Conservation (phyloP, 2,329 filamentous ascomycete genomes). For the Thyridium curvatum region DNA sequence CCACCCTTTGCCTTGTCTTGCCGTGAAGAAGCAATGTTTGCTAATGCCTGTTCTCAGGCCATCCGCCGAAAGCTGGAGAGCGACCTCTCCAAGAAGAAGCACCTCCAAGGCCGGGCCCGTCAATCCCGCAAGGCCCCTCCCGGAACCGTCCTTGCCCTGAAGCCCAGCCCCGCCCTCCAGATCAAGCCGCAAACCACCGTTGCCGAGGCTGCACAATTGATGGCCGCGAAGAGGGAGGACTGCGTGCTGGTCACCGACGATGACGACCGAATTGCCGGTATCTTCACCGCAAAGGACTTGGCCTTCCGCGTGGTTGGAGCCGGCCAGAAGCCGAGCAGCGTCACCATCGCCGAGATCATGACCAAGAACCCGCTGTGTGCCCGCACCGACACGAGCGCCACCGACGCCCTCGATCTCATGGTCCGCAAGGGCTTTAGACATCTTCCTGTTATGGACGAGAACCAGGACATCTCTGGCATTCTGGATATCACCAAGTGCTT, state of each 20-base stretch:
- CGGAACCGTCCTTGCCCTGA: constrained; percentile 89
- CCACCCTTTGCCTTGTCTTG: constrained; percentile 12
- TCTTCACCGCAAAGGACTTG: constrained; percentile 98
- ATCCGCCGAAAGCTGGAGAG: constrained; percentile 96
- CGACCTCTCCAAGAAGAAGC: constrained; percentile 96
- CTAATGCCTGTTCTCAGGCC: constrained; percentile 50
- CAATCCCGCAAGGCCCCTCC: constrained; percentile 90
- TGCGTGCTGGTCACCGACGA: constrained; percentile 97
- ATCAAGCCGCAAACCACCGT: constrained; percentile 95
- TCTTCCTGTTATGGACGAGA: constrained; percentile 98
- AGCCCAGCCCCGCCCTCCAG: constrained; percentile 91
- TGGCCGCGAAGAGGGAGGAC: constrained; percentile 98
- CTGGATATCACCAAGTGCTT: constrained; percentile 99
- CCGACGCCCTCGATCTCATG: constrained; percentile 95
- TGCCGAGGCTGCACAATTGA: constrained; percentile 92
- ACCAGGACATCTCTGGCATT: constrained; percentile 97
- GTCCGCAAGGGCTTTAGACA: constrained; percentile 97
- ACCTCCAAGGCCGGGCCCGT: constrained; percentile 68
- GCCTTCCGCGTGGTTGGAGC: constrained; percentile 93
- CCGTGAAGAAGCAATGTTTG: neutral
- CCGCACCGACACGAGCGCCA: constrained; percentile 94
- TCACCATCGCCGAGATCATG: constrained; percentile 98
- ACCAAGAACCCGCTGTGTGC: constrained; percentile 98
- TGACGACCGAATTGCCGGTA: constrained; percentile 94
- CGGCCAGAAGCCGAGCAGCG: constrained; percentile 79